These are phyloP conservation scores for Yamadazyma conglobata DNA, from an alignment of 1,139 yeast genomes.

Conservation along the genomic window DNA sequence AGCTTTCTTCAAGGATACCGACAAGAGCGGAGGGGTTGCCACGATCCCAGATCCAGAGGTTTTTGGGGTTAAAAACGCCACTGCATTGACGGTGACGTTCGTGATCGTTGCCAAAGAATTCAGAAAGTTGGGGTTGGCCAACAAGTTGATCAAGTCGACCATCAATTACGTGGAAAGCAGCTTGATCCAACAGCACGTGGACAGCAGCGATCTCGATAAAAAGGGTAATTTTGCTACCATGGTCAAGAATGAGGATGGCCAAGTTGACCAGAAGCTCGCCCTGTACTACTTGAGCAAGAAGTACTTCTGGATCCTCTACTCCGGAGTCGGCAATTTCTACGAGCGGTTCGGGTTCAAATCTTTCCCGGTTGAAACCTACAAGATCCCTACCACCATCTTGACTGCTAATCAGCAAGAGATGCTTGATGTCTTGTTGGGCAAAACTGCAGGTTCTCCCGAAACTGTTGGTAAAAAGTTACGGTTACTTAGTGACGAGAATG, in stretches of 20 bases:
- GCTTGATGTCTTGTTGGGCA: constrained; percentile 21
- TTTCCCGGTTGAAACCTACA: constrained; percentile 35
- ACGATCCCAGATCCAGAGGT: constrained; percentile 32
- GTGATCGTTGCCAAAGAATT: constrained; percentile 29
- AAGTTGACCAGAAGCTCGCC: constrained; percentile 31
- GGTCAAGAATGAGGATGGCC: constrained; percentile 27
- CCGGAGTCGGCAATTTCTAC: constrained; percentile 33
- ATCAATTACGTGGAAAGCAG: constrained; percentile 32
- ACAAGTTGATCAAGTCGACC: constrained; percentile 23
- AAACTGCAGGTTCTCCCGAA: constrained; percentile 7
- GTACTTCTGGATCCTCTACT: constrained; percentile 39
- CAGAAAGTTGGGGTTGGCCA: constrained; percentile 32
- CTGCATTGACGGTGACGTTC: constrained; percentile 24
- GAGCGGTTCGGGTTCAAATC: constrained; percentile 38
- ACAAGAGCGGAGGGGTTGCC: constrained; percentile 24
- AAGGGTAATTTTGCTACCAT: constrained; percentile 30
- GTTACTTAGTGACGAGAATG: constrained; percentile 23
- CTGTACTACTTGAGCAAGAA: constrained; percentile 34
- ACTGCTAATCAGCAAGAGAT: constrained; percentile 19
- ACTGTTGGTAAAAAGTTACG: constrained; percentile 28
- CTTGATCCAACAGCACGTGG: constrained; percentile 24
- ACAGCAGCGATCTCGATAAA: constrained; percentile 19
- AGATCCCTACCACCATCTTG: constrained; percentile 25
- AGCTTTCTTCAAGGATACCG: constrained; percentile 33
- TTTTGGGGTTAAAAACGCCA: constrained; percentile 32